Evolutionary conservation across 306 rosid genomes (phyloP), one percentile per base, ranked within the genome.

Genomic region (Pyrus pyrifolia): DNA sequence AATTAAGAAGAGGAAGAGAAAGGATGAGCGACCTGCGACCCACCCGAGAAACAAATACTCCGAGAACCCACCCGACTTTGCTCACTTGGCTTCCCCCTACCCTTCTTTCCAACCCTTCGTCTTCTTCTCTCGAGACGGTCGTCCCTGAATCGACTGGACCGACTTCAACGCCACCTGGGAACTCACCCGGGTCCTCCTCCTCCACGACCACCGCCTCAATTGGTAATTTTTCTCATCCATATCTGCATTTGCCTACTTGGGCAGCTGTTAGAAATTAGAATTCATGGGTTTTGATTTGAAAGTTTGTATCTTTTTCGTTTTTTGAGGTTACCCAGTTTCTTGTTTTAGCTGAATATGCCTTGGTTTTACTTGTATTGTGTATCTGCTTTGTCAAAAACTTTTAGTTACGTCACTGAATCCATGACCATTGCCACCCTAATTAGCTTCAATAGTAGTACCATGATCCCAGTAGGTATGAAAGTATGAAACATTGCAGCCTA

Each of bases 111-210:
- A 83, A 15, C 88, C 86, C 61, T 93, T 86, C 58, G 80, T 90
- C 3, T 85, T 79, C 69, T 73, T 73, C 64, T 62, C 81, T 18
- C 74, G 59, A 31, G 22, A 60, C 7, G 74, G 77, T 18, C 83
- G 81, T 38, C 94, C 92, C 81, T 81, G 60, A 72, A 83, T 89
- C 52, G 87, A 90, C 67, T 93, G 97, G 97, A 87, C 91, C 18
- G 93, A 93, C 73, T 93, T 88, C 88, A 90, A 90, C 14, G 96
- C 96, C 81, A 93, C 93, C n/a, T 89, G 94, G 5, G 86, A 90
- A 63, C 94, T 93, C 79, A 90, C 87, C 65, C 81, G 90, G 65
- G 88, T 80, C 60, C 78, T 87, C 53, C 88, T 84, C 63, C 83
- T 84, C 74, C 90, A 87, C 70, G 88, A 84, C 80, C 86, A 80